These are phyloP conservation scores for Globisporangium alternatum DNA, from an alignment of 352 stramenopile species.

Conservation along the genomic window DNA sequence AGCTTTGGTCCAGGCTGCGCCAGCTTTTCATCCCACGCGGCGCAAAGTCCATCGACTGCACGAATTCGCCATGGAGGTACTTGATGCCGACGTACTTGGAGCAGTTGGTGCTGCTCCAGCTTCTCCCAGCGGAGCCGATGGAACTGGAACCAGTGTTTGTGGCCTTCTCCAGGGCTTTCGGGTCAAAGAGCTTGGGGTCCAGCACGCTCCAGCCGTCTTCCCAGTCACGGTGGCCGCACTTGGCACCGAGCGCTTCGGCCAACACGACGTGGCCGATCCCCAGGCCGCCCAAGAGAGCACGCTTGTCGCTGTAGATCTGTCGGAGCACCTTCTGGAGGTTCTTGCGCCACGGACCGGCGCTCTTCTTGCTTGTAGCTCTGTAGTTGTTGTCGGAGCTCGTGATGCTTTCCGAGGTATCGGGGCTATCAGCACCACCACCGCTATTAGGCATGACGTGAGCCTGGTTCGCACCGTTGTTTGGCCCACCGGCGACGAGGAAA, in stretches of 20 bases:
- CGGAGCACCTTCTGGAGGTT: conserved; percentile 29
- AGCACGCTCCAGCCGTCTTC: conserved; percentile 27
- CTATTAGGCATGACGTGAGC: background rate
- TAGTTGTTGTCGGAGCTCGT: background rate
- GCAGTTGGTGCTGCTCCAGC: background rate
- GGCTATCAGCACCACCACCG: background rate
- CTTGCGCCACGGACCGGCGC: conserved; percentile 12
- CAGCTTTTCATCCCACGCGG: conserved; percentile 13
- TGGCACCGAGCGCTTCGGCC: conserved; percentile 20
- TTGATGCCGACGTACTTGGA: conserved; percentile 23
- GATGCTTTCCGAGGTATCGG: conserved; percentile 10
- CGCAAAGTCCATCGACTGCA: conserved; percentile 22
- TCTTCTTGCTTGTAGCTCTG: background rate
- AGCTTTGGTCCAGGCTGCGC: conserved; percentile 20
- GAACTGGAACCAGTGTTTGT: background rate
- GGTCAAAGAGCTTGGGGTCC: conserved; percentile 15
- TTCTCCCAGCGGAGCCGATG: background rate
- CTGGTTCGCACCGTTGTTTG: conserved; percentile 17
- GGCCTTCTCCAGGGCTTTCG: background rate
- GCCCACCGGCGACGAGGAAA: conserved; percentile 35
- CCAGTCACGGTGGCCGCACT: conserved; percentile 16
- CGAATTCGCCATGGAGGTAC: conserved; percentile 24
- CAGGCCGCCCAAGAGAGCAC: conserved; percentile 21
- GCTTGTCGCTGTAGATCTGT: conserved; percentile 23
- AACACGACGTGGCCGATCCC: conserved; percentile 34